Evolutionary conservation across 169 alveolate genomes (phyloP).

Genomic region (Plasmodium chabaudi): DNA sequence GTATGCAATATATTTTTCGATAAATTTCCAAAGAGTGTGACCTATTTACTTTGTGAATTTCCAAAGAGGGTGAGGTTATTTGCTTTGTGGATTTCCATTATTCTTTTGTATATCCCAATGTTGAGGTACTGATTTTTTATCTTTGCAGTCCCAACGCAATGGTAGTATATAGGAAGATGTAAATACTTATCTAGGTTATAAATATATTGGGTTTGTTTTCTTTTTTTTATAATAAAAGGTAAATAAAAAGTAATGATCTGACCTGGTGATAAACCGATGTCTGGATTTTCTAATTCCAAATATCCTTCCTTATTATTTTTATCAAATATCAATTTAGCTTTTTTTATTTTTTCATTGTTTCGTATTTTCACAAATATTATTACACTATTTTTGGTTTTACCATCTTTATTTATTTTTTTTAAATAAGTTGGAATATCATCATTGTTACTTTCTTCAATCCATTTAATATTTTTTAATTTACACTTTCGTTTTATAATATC

Average conservation of each 20-base stretch:
- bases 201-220: constrained; percentile 16
- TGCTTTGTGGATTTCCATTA: constrained; percentile 22
- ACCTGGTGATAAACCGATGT: constrained; percentile 66
- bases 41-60: constrained; percentile 14
- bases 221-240: constrained; percentile 49
- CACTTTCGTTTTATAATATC: constrained; percentile 18
- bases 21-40: constrained; percentile 11
- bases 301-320: not conserved
- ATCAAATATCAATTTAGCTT: constrained; percentile 22
- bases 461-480: constrained; percentile 12
- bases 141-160: constrained; percentile 50
- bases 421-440: constrained; percentile 4
- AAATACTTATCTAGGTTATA: not conserved
- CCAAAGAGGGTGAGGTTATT: not conserved
- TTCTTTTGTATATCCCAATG: constrained; percentile 1
- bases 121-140: constrained; percentile 46
- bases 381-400: not conserved
- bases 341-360: constrained; percentile 63
- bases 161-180: constrained; percentile 7
- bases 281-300: constrained; percentile 13
- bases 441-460: constrained; percentile 1
- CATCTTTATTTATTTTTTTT: not conserved
- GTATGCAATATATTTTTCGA: too few species aligned
- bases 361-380: constrained; percentile 37
- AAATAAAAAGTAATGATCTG: constrained; percentile 54